Conservation (phyloP, 257 asterid genomes). For the Anisodus tanguticus region DNA sequence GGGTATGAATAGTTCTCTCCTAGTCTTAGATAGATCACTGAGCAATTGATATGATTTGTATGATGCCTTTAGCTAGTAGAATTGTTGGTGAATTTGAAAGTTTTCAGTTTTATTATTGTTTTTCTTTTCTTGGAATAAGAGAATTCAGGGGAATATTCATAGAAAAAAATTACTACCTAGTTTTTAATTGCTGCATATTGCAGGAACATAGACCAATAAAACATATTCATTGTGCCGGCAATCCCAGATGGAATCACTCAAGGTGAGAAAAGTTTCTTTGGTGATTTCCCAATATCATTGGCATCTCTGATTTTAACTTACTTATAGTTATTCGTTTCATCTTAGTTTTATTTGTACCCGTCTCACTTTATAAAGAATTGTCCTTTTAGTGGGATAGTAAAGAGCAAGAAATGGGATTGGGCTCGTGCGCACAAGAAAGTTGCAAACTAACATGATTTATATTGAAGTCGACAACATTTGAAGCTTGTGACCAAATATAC, state of each 20-base stretch:
- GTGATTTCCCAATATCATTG: not conserved
- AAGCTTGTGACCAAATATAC: not conserved
- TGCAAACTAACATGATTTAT: not conserved
- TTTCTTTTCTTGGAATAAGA: not conserved
- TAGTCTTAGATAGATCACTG: not conserved
- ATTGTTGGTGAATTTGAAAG: not conserved
- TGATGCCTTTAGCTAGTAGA: not conserved
- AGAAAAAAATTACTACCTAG: not conserved
- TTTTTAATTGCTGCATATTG: not conserved
- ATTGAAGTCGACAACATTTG: slow-evolving; percentile 1
- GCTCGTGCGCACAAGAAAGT: too few relatives aligned
- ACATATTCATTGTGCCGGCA: not conserved
- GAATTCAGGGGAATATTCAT: not conserved
- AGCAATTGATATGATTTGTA: not conserved
- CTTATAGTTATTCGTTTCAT: not conserved
- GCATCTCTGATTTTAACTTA: not conserved
- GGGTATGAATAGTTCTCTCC: not conserved
- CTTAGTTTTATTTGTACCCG: not conserved
- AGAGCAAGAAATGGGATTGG: not conserved
- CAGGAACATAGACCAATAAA: slow-evolving; percentile 1
- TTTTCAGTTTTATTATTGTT: not conserved
- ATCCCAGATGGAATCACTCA: slow-evolving; percentile 24
- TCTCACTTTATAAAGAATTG: not conserved
- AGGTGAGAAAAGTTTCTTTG: slow-evolving; percentile 19
- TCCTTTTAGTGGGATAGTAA: not conserved